Conservation (phyloP, 306 rosid species). For the Cicer bijugum region DNA sequence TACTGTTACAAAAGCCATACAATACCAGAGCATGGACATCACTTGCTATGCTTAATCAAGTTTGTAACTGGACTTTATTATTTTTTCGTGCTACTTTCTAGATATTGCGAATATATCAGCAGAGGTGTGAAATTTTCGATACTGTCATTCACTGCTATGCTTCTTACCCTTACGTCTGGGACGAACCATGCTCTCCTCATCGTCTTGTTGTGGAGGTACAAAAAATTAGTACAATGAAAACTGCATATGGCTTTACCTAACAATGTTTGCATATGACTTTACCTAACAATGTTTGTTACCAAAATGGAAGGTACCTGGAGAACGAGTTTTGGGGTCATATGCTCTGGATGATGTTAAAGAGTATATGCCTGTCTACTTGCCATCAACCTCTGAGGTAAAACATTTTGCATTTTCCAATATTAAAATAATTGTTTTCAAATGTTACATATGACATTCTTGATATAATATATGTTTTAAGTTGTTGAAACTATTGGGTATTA, state of each 20-base stretch:
- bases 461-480: background rate
- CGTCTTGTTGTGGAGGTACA: conserved; percentile 88
- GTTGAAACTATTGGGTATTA: conserved; percentile 2
- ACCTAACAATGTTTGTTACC: conserved; percentile 29
- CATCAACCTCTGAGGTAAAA: conserved; percentile 79
- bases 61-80: conserved; percentile 32
- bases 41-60: background rate
- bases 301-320: conserved; percentile 83
- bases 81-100: conserved; percentile 49
- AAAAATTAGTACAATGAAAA: conserved; percentile 8
- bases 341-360: conserved; percentile 88
- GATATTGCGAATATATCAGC: conserved; percentile 92
- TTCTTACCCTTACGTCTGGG: conserved; percentile 90
- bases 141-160: conserved; percentile 74
- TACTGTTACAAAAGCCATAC: background rate
- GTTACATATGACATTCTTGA: background rate
- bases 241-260: conserved; percentile 37
- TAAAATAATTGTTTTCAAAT: background rate
- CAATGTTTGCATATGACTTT: conserved; percentile 34
- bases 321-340: conserved; percentile 79
- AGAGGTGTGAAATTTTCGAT: conserved; percentile 85
- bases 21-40: background rate
- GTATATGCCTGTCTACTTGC: conserved; percentile 67
- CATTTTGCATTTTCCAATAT: conserved; percentile 21
- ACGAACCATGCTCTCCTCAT: conserved; percentile 91